Conservation (phyloP, 2,329 filamentous ascomycete species). For the Xylariaceae sp. region DNA sequence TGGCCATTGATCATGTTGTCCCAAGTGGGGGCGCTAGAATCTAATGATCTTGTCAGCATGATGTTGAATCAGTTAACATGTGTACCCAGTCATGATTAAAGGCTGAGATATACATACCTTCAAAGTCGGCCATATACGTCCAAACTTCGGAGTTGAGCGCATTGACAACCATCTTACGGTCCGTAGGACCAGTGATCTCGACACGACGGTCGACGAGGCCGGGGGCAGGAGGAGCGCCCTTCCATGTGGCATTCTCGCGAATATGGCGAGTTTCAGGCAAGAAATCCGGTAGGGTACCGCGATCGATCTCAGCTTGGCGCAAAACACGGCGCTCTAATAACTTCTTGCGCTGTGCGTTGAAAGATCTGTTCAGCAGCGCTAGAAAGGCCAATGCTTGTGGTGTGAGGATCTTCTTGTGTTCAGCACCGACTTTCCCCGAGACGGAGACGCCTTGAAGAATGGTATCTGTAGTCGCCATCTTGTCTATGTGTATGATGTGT, state of each 20-base stretch:
- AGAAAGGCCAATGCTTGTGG: conserved; percentile 89
- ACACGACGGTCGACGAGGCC: conserved; percentile 90
- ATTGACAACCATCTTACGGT: conserved; percentile 99
- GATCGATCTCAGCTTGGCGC: conserved; percentile 90
- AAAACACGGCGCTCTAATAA: conserved; percentile 81
- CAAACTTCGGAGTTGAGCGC: conserved; percentile 93
- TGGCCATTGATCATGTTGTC: conserved; percentile 99
- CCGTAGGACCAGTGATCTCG: conserved; percentile 95
- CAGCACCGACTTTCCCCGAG: conserved; percentile 72
- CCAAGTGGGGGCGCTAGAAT: conserved; percentile 95
- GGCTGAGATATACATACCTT: conserved; percentile 57
- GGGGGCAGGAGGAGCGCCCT: conserved; percentile 83
- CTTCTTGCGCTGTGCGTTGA: conserved; percentile 83
- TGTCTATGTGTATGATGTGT: conserved; percentile 23
- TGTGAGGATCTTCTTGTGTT: conserved; percentile 85
- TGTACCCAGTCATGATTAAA: background rate
- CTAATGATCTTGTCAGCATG: conserved; percentile 41
- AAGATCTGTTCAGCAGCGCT: conserved; percentile 88
- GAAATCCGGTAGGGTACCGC: conserved; percentile 85
- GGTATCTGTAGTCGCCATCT: conserved; percentile 66
- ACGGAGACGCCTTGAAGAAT: conserved; percentile 87
- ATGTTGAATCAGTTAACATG: background rate
- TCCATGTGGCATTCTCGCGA: conserved; percentile 91
- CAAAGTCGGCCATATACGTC: conserved; percentile 99
- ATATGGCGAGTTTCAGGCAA: conserved; percentile 93